Conservation (phyloP, 2,329 filamentous ascomycete species). For the Capronia epimyces region DNA sequence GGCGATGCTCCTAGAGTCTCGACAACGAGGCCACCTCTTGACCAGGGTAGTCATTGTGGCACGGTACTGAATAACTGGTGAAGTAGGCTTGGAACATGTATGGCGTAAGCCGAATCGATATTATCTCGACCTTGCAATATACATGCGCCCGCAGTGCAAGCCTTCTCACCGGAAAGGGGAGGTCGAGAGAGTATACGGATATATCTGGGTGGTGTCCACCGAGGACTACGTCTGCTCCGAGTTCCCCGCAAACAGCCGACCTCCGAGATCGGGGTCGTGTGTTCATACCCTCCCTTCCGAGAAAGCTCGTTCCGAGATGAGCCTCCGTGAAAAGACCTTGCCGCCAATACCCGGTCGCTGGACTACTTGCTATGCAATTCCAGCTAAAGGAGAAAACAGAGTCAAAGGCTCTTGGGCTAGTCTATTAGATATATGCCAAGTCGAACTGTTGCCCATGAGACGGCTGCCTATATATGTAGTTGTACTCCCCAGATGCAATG, state of each 20-base stretch:
- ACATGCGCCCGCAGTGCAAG: too few relatives aligned
- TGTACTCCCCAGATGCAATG: neutral
- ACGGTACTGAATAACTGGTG: neutral
- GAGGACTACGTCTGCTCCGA: neutral
- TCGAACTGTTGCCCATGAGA: neutral
- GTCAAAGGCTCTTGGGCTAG: too few relatives aligned
- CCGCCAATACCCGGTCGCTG: too few relatives aligned
- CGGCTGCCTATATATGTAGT: neutral
- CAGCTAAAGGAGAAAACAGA: too few relatives aligned
- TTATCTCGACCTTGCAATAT: too few relatives aligned
- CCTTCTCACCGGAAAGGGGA: too few relatives aligned
- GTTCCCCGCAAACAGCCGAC: conserved; percentile 11
- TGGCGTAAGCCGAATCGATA: too few relatives aligned
- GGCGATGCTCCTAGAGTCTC: neutral
- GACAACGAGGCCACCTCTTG: conserved; percentile 5
- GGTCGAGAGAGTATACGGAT: neutral
- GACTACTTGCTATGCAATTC: too few relatives aligned
- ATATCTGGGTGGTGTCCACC: neutral
- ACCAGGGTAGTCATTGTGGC: conserved; percentile 2
- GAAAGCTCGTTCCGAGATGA: conserved; percentile 15
- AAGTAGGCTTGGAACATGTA: neutral
- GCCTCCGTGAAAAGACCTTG: neutral
- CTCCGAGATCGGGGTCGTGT: conserved; percentile 19
- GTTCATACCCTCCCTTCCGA: conserved; percentile 18
- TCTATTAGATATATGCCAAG: neutral